Base-by-base conservation (phyloP, 2,329 filamentous ascomycete species). In the Talaromyces sp. region DNA sequence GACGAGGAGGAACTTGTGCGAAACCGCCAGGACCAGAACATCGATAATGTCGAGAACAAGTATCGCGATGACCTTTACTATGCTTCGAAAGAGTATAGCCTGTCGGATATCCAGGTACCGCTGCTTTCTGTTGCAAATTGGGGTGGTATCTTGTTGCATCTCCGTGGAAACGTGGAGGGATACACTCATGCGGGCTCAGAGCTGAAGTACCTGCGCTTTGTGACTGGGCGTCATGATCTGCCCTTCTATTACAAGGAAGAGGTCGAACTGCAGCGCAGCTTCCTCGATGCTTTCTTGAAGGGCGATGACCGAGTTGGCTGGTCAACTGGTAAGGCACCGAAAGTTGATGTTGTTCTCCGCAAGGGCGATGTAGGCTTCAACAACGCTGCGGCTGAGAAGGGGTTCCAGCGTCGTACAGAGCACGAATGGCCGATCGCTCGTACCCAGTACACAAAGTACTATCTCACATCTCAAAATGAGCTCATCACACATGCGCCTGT, bases 181-280 rank as follows among this genome's bases (percentile, higher is more conserved):
- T 90, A 81, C 51, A 73, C 74, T 1, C 77, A 84, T 43, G 86
- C 86, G 0, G 84, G 85, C 0, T 89, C 86, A 0, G 76, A 84
- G 52, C 75, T 85, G 55, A 90, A 90, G 67, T 90, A 86, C 58
- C 76, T 90, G 0, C 81, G 86, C 6, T 84, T 89, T 66, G 86
- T 89, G 63, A 85, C 82, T 0, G 87, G 87, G 2, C 79, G 87
- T 0, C 87, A 90, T 56, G 87, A 90, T 61, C 75, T 90, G 1
- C 87, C 87, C 0, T 89, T 90, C 66, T 90, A 89, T 71, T 88
- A 89, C 65, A 69, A 80, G 1, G 83, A 89, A 43, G 84, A 89
- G 56, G 86, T 88, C 0, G 83, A 87, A 55, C 61, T 90, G 0
- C 87, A 90, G 63, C 78, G 76, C 42, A 83, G 81, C 58, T 90